A percentile compares a stretch with the other conserved stretches of the same genome.
Conservation (phyloP, 2,329 filamentous ascomycete species). For the Fusarium aywerte region DNA sequence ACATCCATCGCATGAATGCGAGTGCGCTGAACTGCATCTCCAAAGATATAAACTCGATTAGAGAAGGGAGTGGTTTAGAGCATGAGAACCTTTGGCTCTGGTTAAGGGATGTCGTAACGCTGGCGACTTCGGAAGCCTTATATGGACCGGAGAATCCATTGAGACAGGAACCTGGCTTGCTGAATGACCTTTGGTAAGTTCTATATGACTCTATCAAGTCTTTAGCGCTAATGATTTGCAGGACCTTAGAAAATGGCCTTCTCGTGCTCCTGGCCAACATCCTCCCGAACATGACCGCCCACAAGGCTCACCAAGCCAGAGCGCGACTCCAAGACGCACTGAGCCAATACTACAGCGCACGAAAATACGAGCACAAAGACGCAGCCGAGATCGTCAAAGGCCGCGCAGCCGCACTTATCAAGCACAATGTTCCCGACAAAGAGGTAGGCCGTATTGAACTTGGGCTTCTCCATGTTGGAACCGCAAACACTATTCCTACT, state of each 20-base stretch:
- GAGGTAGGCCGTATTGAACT: conserved; percentile 40
- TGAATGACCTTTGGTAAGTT: conserved; percentile 23
- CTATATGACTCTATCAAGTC: rapidly evolving
- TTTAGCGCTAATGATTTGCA: background rate
- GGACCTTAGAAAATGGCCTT: conserved; percentile 23
- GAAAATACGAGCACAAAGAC: conserved; percentile 13
- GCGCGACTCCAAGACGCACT: conserved; percentile 18
- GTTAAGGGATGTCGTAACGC: conserved; percentile 48
- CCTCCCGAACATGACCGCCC: conserved; percentile 21
- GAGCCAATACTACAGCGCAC: conserved; percentile 15
- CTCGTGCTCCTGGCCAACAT: conserved; percentile 19
- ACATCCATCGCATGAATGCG: conserved; percentile 51
- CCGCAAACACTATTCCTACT: conserved; percentile 54
- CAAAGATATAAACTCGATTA: conserved; percentile 43
- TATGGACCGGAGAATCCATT: conserved; percentile 31
- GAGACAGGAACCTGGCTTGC: background rate
- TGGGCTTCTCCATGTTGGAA: conserved; percentile 48
- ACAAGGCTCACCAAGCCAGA: conserved; percentile 13
- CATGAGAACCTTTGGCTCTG: conserved; percentile 47
- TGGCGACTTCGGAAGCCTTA: conserved; percentile 26
- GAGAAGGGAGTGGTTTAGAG: background rate
- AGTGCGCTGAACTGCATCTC: conserved; percentile 52
- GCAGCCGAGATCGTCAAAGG: conserved; percentile 47
- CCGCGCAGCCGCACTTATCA: conserved; percentile 2
- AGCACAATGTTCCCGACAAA: background rate